Evolutionary conservation across 73 alveolate genomes (phyloP).

Genomic region (Effrenium voratum): DNA sequence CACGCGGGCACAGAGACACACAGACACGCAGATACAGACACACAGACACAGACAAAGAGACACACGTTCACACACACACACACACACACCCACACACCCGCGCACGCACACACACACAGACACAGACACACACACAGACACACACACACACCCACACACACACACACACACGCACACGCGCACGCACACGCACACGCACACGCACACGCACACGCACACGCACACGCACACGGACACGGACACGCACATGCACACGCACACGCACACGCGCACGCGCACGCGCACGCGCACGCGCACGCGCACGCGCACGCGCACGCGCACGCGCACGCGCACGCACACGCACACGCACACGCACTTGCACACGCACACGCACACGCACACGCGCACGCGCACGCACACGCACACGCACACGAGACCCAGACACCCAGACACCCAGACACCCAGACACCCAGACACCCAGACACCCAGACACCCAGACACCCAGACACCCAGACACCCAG

Average conservation of each 20-base stretch:
- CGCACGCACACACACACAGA: neutral
- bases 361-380: too few relatives aligned
- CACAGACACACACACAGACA: neutral
- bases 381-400: too few relatives aligned
- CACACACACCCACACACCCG: neutral
- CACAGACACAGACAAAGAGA: neutral
- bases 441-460: neutral
- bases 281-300: too few relatives aligned
- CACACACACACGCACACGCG: neutral
- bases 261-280: too few relatives aligned
- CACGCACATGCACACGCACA: too few relatives aligned
- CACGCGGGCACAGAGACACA: neutral
- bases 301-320: too few relatives aligned
- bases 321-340: too few relatives aligned
- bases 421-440: neutral
- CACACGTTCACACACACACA: neutral
- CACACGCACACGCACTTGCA: too few relatives aligned
- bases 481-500: too few relatives aligned
- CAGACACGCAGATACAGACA: constrained; percentile 9
- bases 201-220: neutral
- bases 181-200: neutral
- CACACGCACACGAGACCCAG: neutral
- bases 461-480: too few relatives aligned
- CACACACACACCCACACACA: neutral
- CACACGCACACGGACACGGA: neutral